phyloP scores from a whole-genome alignment of 495 filamentous ascomycete genomes.

The Podospora didyma region DNA sequence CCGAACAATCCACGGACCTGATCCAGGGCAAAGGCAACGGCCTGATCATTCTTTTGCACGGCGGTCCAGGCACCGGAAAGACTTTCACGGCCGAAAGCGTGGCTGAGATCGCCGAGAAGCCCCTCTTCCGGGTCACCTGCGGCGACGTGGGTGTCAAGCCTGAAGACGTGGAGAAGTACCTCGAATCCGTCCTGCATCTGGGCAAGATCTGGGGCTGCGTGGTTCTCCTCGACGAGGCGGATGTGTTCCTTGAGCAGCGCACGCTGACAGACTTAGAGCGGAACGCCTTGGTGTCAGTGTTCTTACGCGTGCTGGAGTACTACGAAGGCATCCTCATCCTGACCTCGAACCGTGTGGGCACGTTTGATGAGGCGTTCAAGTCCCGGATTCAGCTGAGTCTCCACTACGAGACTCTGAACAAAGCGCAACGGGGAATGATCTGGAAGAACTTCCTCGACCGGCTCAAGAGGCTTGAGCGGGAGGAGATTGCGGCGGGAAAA shows the following conservation, averaged over 20 bases:
- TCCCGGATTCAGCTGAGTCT: constrained; percentile 38
- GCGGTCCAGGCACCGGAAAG: constrained; percentile 49
- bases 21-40: constrained; percentile 50
- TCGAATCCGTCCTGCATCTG: constrained; percentile 46
- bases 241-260: constrained; percentile 34
- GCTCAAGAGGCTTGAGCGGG: constrained; percentile 1
- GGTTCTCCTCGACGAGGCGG: constrained; percentile 22
- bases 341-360: constrained; percentile 40
- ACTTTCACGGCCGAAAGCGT: constrained; percentile 49
- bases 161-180: constrained; percentile 38
- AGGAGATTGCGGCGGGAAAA: constrained; percentile 11
- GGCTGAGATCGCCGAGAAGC: constrained; percentile 45
- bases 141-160: constrained; percentile 51
- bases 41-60: constrained; percentile 26
- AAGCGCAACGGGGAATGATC: constrained; percentile 22
- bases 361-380: constrained; percentile 39
- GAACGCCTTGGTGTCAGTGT: constrained; percentile 49
- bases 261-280: constrained; percentile 36
- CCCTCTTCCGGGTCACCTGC: constrained; percentile 48
- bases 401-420: constrained; percentile 27
- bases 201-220: constrained; percentile 41
- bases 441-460: constrained; percentile 42
- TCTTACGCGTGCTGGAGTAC: constrained; percentile 49
- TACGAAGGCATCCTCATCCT: constrained; percentile 47
- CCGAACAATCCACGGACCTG: constrained; percentile 33